phyloP scores from a whole-genome alignment of 805 yeast genomes.

The Ogataea methanolica region DNA sequence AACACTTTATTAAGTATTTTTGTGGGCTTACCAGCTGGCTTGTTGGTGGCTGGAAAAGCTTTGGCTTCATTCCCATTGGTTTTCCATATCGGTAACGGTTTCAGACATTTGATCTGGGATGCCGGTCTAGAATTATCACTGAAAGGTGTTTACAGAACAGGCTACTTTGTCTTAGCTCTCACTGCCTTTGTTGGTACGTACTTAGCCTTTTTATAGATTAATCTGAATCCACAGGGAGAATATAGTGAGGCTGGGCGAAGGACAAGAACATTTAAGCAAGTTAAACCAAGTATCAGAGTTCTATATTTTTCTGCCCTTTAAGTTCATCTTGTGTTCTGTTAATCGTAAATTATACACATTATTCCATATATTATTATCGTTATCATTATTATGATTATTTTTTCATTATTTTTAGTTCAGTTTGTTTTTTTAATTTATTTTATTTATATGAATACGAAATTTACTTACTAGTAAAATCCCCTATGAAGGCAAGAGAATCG shows the following conservation, averaged over 20 bases:
- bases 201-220: conserved; percentile 38
- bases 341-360: too few species aligned
- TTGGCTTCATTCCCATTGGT: conserved; percentile 77
- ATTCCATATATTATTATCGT: too few species aligned
- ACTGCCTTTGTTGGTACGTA: conserved; percentile 55
- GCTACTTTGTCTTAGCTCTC: conserved; percentile 74
- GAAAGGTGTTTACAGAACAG: conserved; percentile 90
- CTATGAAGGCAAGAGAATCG: too few species aligned
- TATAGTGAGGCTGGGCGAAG: too few species aligned
- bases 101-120: conserved; percentile 96
- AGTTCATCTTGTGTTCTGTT: too few species aligned
- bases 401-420: not conserved
- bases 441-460: not conserved
- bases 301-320: too few species aligned
- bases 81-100: conserved; percentile 80
- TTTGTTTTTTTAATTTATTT: not conserved
- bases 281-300: too few species aligned
- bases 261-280: too few species aligned
- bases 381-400: too few species aligned
- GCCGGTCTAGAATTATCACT: conserved; percentile 72
- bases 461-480: too few species aligned
- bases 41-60: conserved; percentile 63
- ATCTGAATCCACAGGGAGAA: not conserved
- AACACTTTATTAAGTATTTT: conserved; percentile 48
- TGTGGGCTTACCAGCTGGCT: conserved; percentile 59